Conservation (phyloP, 164 flowering plant genomes). For the Houttuynia cordata region DNA sequence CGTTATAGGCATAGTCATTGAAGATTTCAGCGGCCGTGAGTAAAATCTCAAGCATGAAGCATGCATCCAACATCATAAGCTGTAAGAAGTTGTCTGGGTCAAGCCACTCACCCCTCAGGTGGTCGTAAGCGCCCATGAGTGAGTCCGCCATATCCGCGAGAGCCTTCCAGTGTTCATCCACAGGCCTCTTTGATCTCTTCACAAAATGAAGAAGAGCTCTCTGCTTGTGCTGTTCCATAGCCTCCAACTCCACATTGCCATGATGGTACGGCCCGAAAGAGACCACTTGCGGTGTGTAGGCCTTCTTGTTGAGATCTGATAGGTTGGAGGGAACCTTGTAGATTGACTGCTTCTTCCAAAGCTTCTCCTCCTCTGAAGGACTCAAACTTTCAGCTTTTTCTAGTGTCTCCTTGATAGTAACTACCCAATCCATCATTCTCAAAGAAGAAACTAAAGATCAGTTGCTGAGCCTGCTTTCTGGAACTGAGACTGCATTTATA, state of each 20-base stretch:
- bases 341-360: conserved; percentile 21
- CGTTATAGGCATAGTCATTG: conserved; percentile 30
- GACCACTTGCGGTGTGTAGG: conserved; percentile 31
- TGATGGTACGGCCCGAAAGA: conserved; percentile 49
- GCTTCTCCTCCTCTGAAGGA: conserved; percentile 8
- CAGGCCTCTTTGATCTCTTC: conserved; percentile 24
- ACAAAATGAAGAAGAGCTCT: conserved; percentile 40
- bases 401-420: conserved; percentile 8
- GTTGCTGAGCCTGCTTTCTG: no score
- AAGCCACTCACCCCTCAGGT: conserved; percentile 20
- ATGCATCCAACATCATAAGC: conserved; percentile 34
- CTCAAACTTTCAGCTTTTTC: neutral
- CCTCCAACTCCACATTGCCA: conserved; percentile 18
- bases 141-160: conserved; percentile 12
- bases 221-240: conserved; percentile 46
- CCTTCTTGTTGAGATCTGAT: conserved; percentile 11
- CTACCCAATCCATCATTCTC: conserved; percentile 10
- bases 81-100: conserved; percentile 20
- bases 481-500: no score
- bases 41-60: conserved; percentile 46
- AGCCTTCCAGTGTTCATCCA: conserved; percentile 13
- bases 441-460: neutral
- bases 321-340: conserved; percentile 13
- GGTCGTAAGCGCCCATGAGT: conserved; percentile 22
- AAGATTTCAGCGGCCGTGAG: conserved; percentile 6